These are phyloP conservation scores for Myriosclerotinia duriaeana DNA, from an alignment of 2,329 filamentous ascomycete genomes.

Conservation along the genomic window DNA sequence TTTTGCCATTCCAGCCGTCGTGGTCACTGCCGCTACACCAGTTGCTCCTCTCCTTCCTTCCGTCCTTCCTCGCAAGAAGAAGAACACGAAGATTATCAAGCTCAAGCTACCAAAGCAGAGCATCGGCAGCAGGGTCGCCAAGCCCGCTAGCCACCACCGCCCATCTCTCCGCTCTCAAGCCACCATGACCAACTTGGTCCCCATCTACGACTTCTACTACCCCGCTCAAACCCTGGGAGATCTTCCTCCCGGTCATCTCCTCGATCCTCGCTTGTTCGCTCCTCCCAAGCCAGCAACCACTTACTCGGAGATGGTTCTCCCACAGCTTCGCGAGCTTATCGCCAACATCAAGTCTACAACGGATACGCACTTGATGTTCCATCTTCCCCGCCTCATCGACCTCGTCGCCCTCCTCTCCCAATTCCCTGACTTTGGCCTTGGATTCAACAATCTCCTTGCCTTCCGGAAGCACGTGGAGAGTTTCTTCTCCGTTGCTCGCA, in stretches of 20 bases:
- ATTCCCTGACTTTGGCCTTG: not conserved
- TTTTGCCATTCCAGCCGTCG: not conserved
- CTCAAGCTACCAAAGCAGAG: slow-evolving; percentile 3
- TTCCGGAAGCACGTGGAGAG: not conserved
- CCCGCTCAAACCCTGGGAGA: not conserved
- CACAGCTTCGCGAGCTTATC: not conserved
- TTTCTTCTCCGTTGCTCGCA: not conserved
- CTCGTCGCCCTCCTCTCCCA: not conserved
- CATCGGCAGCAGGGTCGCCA: not conserved
- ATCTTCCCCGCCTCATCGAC: not conserved
- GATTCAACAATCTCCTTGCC: not conserved
- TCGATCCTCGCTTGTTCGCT: not conserved
- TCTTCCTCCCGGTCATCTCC: not conserved
- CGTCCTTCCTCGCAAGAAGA: not conserved
- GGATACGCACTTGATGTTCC: not conserved
- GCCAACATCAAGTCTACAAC: not conserved
- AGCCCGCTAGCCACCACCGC: not conserved
- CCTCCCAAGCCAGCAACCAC: not conserved
- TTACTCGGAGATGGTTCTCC: not conserved
- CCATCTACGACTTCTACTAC: slow-evolving; percentile 1
- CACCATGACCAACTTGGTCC: not conserved
- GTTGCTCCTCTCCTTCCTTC: not conserved
- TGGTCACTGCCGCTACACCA: not conserved
- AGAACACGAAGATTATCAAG: not conserved
- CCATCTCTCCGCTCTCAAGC: not conserved